Evolutionary conservation across 1,284 basidiomycete genomes (phyloP), one percentile per base, ranked within the genome.

Genomic region (Mycosarcoma mackinlayi): DNA sequence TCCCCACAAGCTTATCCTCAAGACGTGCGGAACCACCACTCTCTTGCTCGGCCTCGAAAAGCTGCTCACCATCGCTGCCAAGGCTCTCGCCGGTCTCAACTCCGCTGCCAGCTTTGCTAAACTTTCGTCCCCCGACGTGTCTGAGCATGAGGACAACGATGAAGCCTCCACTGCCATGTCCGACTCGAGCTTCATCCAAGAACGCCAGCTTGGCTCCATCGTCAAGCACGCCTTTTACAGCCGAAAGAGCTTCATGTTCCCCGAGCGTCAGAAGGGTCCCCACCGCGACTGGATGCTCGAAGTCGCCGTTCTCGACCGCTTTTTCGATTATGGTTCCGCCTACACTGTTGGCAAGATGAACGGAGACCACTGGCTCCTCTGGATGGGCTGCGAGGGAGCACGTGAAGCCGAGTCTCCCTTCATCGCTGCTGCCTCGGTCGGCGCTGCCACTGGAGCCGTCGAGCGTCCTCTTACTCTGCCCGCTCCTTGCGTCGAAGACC

Each of bases 181-280:
- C 28, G 48, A 54, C 55, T 62, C 62, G 41, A 55, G 52, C 59
- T 59, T 51, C 37, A 41, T 61, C 25, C 64, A 58, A 34, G 62
- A 67, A 28, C 62, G 64, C 24, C 59, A 67, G 46, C 73, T 80
- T 5, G 80, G 78, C 27, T 53, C 56, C 14, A 48, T 75, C 14
- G 80, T 81, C 51, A 58, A 72, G 42, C 69, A 74, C 48, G 73
- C 74, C 55, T 99, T 98, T 86, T 99, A 98, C 86, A 96, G 93
- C 46, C 90, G 95, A 78, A 99, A 98, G 85, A 91, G 91, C 10
- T 98, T 98, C 88, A 98, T 98, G 92, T 98, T 98, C 84, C 96
- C 96, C 16, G 96, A 98, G 83, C 89, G 92, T 41, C 96, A 99
- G 83, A 86, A 87, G 38, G 94, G 94, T 3, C 95, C 95, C 25